Evolutionary conservation across 2,329 filamentous ascomycete species (phyloP).

Genomic region (Cadophora sp.): DNA sequence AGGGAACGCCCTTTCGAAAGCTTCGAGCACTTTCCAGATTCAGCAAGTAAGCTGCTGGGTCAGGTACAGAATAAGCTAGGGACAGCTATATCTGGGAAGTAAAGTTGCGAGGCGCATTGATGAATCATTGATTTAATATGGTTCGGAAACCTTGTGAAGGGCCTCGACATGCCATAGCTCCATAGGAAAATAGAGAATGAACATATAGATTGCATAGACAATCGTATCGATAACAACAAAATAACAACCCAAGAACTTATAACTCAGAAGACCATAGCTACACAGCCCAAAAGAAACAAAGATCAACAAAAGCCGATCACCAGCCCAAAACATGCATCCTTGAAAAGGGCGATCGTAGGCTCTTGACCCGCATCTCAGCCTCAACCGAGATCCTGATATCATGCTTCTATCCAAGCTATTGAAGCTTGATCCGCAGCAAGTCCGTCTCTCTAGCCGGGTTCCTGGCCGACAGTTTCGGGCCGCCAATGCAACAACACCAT

Average conservation of each 20-base stretch:
- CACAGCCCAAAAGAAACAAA: no score
- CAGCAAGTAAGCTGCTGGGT: background rate
- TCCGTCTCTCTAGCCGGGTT: background rate
- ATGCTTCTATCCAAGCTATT: background rate
- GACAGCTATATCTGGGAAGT: background rate
- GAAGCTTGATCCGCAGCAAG: background rate
- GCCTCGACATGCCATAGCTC: no score
- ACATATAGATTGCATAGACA: no score
- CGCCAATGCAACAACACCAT: background rate
- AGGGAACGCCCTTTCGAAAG: background rate
- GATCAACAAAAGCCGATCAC: no score
- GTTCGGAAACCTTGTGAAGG: no score
- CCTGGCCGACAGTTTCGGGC: background rate
- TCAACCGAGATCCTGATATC: background rate
- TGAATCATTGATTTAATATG: background rate
- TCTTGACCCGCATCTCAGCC: background rate
- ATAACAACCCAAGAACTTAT: no score
- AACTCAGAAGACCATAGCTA: no score
- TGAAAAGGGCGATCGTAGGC: background rate
- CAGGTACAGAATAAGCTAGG: background rate
- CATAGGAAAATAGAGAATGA: no score
- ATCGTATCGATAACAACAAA: no score
- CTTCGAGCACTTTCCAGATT: background rate
- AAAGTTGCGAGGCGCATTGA: background rate
- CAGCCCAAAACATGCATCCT: no score